Conservation (phyloP, 1,284 basidiomycete genomes). For the Ustilago hordei region DNA sequence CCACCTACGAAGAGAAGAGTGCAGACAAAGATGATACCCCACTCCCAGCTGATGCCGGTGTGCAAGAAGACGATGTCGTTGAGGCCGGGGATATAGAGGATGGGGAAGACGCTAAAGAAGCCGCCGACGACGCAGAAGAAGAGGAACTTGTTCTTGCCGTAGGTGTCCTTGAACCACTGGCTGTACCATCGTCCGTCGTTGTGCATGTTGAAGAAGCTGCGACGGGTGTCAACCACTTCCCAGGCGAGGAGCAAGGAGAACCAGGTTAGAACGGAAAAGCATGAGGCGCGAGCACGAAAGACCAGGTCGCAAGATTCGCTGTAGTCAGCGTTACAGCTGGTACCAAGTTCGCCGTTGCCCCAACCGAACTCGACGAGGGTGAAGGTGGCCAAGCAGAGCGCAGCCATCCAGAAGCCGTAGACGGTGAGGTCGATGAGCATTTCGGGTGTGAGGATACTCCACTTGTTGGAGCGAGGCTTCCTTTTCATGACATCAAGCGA, state of each 20-base stretch:
- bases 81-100: constrained; percentile 73
- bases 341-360: constrained; percentile 60
- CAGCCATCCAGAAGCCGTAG: constrained; percentile 78
- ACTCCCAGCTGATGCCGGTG: constrained; percentile 64
- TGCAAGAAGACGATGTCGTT: constrained; percentile 69
- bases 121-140: constrained; percentile 69
- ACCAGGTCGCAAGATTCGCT: constrained; percentile 64
- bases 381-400: constrained; percentile 71
- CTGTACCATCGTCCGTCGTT: constrained; percentile 50
- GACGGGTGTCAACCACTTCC: constrained; percentile 67
- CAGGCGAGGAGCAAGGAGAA: constrained; percentile 69
- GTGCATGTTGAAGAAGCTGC: constrained; percentile 68
- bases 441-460: constrained; percentile 68
- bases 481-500: constrained; percentile 75
- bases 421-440: constrained; percentile 73
- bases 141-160: constrained; percentile 64
- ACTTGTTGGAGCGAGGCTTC: constrained; percentile 70
- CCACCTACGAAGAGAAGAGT: constrained; percentile 62
- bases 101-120: constrained; percentile 73
- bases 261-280: constrained; percentile 67
- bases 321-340: constrained; percentile 66
- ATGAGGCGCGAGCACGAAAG: constrained; percentile 69
- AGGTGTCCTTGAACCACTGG: constrained; percentile 63
- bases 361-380: constrained; percentile 58
- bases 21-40: constrained; percentile 67